Evolutionary conservation across 2,329 filamentous ascomycete genomes (phyloP).

Genomic region (Colletotrichum sp.): DNA sequence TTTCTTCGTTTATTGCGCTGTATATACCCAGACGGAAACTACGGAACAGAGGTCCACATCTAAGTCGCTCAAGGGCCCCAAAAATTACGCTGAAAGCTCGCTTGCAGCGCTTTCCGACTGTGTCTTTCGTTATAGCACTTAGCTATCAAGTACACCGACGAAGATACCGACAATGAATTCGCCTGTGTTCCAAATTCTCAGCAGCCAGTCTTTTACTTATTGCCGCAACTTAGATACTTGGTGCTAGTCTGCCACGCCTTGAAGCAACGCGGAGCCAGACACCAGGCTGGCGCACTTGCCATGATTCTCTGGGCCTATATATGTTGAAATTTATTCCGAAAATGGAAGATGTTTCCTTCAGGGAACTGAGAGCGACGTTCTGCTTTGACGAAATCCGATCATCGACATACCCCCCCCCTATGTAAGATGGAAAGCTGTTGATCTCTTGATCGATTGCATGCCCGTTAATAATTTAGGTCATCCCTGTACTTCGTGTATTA

Average conservation of each 20-base stretch:
- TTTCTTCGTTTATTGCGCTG: neutral
- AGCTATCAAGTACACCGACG: no score
- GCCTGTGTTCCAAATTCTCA: neutral
- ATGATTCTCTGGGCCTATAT: neutral
- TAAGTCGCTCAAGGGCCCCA: neutral
- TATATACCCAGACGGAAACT: neutral
- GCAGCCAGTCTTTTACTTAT: neutral
- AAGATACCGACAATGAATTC: no score
- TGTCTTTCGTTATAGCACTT: neutral
- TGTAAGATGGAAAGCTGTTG: neutral
- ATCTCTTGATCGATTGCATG: neutral
- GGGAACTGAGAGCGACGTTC: neutral
- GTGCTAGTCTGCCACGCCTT: neutral
- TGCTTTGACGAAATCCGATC: neutral
- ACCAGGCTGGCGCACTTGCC: neutral
- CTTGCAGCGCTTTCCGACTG: neutral
- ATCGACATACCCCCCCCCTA: fast-evolving
- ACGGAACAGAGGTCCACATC: neutral
- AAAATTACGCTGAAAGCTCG: neutral
- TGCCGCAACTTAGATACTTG: fast-evolving
- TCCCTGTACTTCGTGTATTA: no score
- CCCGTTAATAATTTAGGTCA: no score
- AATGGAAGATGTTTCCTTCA: neutral
- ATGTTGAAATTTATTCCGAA: fast-evolving
- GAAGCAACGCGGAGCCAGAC: neutral